These are phyloP conservation scores for Acorus calamus DNA, from an alignment of 106 monocot species.

Conservation along the genomic window DNA sequence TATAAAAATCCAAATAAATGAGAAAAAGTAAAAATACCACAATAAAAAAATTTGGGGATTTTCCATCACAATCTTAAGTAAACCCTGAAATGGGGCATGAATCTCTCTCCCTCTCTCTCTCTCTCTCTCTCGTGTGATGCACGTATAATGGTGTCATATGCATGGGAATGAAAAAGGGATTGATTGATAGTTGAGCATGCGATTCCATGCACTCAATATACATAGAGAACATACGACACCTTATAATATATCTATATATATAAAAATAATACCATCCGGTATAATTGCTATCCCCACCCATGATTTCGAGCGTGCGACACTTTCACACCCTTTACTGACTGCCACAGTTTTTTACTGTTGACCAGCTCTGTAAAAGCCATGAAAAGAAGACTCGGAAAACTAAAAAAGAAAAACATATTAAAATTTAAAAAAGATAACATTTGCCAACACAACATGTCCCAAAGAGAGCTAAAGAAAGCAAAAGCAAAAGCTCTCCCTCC, in stretches of 20 bases:
- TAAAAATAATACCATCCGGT: constrained; percentile 3
- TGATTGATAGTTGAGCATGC: background rate
- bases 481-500: constrained; percentile 1
- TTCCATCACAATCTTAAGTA: too few relatives aligned
- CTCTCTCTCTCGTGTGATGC: too few relatives aligned
- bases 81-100: too few relatives aligned
- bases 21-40: too few relatives aligned
- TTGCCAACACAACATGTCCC: too few relatives aligned
- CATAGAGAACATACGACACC: background rate
- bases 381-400: background rate
- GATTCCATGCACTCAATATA: constrained; percentile 1
- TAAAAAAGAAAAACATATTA: too few relatives aligned
- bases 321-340: constrained; percentile 4
- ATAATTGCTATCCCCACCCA: background rate
- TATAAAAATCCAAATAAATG: too few relatives aligned
- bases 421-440: too few relatives aligned
- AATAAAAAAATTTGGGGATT: too few relatives aligned
- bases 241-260: background rate
- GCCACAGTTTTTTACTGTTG: background rate
- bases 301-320: constrained; percentile 8
- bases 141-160: constrained; percentile 10
- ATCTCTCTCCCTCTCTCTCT: too few relatives aligned
- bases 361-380: background rate
- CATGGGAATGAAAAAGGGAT: constrained; percentile 18
- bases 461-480: constrained; percentile 2